Percentiles rank a stretch among this genome's conserved stretches.
phyloP scores from a whole-genome alignment of 805 yeast genomes.

The Lipomyces kockii region DNA sequence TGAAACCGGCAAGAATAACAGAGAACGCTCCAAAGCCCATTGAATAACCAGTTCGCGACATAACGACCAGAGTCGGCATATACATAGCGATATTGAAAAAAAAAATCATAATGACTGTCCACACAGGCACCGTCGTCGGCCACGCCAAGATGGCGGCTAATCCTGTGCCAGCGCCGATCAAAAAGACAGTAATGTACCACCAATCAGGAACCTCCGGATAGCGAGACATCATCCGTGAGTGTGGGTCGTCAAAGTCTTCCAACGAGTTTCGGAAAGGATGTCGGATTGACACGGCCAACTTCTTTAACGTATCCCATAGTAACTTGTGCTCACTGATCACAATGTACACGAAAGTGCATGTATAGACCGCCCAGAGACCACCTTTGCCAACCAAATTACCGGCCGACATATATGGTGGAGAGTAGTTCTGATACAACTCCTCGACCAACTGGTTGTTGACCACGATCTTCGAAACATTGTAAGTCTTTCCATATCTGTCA shows the following conservation, averaged over 20 bases:
- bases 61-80: constrained; percentile 42
- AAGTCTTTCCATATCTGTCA: constrained; percentile 41
- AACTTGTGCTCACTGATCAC: constrained; percentile 22
- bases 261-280: constrained; percentile 43
- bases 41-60: constrained; percentile 46
- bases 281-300: constrained; percentile 24
- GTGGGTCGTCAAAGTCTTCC: constrained; percentile 43
- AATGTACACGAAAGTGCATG: constrained; percentile 24
- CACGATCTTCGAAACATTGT: constrained; percentile 57
- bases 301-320: constrained; percentile 47
- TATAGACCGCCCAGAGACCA: constrained; percentile 20
- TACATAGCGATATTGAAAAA: constrained; percentile 42
- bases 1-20: constrained; percentile 25
- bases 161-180: constrained; percentile 52
- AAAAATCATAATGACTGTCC: constrained; percentile 42
- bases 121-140: constrained; percentile 48
- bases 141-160: constrained; percentile 45
- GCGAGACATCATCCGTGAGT: constrained; percentile 20
- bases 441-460: constrained; percentile 53
- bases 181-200: constrained; percentile 54
- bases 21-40: constrained; percentile 46
- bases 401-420: constrained; percentile 64
- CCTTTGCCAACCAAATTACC: constrained; percentile 52
- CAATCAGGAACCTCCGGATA: constrained; percentile 53
- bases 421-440: constrained; percentile 53